These are phyloP conservation scores for Chlamydomonas schloesseri DNA, from an alignment of 139 green algal genomes.

Conservation along the genomic window DNA sequence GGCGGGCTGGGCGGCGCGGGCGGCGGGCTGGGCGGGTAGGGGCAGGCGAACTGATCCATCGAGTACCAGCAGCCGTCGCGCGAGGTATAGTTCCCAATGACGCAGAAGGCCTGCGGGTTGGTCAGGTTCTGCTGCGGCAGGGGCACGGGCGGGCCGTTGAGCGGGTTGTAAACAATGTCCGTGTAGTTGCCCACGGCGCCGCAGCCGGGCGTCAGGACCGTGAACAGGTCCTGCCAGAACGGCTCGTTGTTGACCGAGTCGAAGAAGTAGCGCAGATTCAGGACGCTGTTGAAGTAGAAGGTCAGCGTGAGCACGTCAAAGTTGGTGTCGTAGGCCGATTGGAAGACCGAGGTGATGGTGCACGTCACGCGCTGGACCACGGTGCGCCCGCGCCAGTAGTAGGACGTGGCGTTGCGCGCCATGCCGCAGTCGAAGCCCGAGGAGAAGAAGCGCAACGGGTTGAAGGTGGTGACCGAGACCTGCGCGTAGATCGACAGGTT, in stretches of 20 bases:
- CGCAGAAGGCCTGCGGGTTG: slow-evolving; percentile 31
- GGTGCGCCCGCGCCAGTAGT: slow-evolving; percentile 16
- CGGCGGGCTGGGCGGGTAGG: slow-evolving; percentile 5
- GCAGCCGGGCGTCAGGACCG: slow-evolving; percentile 21
- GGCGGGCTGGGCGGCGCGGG: background rate
- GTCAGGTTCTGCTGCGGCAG: background rate
- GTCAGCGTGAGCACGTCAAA: slow-evolving; percentile 19
- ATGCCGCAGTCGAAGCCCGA: slow-evolving; percentile 26
- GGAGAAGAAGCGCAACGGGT: slow-evolving; percentile 15
- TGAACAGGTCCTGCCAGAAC: slow-evolving; percentile 26
- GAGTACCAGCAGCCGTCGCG: slow-evolving; percentile 25
- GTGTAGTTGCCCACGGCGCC: slow-evolving; percentile 25
- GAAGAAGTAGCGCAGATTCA: slow-evolving; percentile 37
- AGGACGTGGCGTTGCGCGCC: background rate
- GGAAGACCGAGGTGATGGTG: background rate
- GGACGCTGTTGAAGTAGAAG: slow-evolving; percentile 15
- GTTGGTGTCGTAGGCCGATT: background rate
- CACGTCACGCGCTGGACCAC: background rate
- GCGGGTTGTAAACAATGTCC: slow-evolving; percentile 1
- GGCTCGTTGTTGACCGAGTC: slow-evolving; percentile 15
- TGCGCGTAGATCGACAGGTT: background rate
- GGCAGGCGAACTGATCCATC: slow-evolving; percentile 2
- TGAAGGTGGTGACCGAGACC: slow-evolving; percentile 25
- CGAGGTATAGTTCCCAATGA: background rate
- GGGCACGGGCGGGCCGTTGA: background rate